Base-by-base conservation (phyloP, 2,329 filamentous ascomycete species). In the Orbilia brochopaga region DNA sequence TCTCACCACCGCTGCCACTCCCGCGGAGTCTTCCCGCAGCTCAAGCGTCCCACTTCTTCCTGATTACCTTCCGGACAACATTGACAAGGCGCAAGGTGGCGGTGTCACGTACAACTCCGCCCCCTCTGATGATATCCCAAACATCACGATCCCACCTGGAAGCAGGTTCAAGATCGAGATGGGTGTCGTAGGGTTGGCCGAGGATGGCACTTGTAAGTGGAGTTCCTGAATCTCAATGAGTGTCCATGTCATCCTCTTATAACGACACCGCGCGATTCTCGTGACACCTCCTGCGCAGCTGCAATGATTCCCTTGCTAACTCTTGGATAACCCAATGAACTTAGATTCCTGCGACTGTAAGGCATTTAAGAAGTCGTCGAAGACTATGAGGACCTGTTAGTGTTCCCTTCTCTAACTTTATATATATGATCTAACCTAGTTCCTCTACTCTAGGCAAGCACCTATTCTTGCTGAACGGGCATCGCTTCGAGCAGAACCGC, bases 371-470 rank as follows among this genome's bases (percentile, higher is more conserved):
- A 64, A 19, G 35, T 63, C 54, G 23, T 44, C 59, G 27, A 54
- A 15, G 23, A 55, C 30, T 8, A 55, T 70, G 13, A 63, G 51
- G 37, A 70, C 66, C 2, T 70, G 66, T 70, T 24, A 56, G 59
- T 51, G 23, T 37, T 15, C 27, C 19, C 24, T 30, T 8, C 54
- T 65, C 42, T 37, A 15, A 7, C 35, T 15, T 44, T 44, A 56
- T 17, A 52, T 23, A 11, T 19, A 59, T 21, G 10, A 21, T 50
- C 11, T 19, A 2, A 17, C 17, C 11, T 5, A 7, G 27, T 42
- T 27, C 35, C 50, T 11, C n/a, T 44, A 1, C 24, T 5, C 21
- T 44, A 70, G 66, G 66, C 48, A 70, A 70, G 24, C 66, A 70
- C 32, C 32, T 70, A 7, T 62, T 70, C 27, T 48, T 70, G 5